A percentile compares a stretch with the other conserved stretches of the same genome.
Evolutionary conservation across 768 basidiomycete species (phyloP).

Genomic region (Astraeus odoratus): DNA sequence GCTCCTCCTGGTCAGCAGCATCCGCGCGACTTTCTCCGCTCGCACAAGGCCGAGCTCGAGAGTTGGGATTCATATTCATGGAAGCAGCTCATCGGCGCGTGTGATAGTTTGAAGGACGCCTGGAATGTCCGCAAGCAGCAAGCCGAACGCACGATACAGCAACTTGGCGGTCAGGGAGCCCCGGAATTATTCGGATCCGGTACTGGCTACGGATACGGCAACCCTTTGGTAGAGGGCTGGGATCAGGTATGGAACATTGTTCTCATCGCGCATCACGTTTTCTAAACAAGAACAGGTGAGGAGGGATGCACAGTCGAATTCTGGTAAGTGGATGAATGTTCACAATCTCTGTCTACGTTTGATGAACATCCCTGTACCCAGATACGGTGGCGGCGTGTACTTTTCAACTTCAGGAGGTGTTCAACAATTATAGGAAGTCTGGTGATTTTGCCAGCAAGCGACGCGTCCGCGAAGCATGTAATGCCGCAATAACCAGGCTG

Average conservation of each 20-base stretch:
- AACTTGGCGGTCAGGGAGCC: conserved; percentile 36
- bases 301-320: conserved; percentile 48
- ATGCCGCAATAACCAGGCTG: conserved; percentile 63
- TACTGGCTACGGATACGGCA: conserved; percentile 38
- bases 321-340: conserved; percentile 33
- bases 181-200: conserved; percentile 18
- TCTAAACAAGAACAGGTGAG: conserved; percentile 32
- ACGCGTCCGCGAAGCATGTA: conserved; percentile 72
- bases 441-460: conserved; percentile 63
- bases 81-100: conserved; percentile 59
- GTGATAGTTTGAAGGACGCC: conserved; percentile 57
- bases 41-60: conserved; percentile 62
- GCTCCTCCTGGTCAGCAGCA: conserved; percentile 38
- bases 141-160: conserved; percentile 39
- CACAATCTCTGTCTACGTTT: not conserved
- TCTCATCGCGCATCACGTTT: conserved; percentile 3
- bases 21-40: conserved; percentile 61
- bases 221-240: conserved; percentile 42
- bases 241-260: conserved; percentile 42
- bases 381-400: conserved; percentile 56
- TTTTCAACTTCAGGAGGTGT: conserved; percentile 75
- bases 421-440: conserved; percentile 66
- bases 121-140: conserved; percentile 61
- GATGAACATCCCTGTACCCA: too few relatives aligned
- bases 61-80: conserved; percentile 64